Evolutionary conservation across 805 yeast genomes (phyloP).

Genomic region (Wickerhamomyces hampshirensis): DNA sequence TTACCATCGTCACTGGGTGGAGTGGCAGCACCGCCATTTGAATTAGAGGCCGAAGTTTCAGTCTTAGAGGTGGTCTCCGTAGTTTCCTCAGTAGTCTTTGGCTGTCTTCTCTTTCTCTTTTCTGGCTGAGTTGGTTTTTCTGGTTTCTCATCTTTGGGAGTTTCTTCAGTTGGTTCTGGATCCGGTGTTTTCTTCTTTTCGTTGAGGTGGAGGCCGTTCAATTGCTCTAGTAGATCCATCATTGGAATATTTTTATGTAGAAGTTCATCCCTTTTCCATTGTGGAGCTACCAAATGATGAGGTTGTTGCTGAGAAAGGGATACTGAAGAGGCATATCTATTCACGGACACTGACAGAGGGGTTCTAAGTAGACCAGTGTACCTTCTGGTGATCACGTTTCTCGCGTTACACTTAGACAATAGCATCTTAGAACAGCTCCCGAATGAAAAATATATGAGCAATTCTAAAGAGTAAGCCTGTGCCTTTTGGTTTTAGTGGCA

Average conservation of each 20-base stretch:
- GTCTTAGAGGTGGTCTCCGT: constrained; percentile 8
- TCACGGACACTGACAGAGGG: too few species aligned
- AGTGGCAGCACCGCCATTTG: constrained; percentile 14
- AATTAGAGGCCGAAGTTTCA: constrained; percentile 13
- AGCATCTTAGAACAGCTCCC: too few species aligned
- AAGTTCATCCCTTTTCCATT: background rate
- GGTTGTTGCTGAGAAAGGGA: too few species aligned
- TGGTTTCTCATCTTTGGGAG: constrained; percentile 7
- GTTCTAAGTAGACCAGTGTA: too few species aligned
- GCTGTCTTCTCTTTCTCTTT: constrained; percentile 26
- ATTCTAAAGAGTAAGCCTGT: too few species aligned
- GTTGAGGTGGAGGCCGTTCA: constrained; percentile 20
- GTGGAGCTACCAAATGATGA: too few species aligned
- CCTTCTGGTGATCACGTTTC: too few species aligned
- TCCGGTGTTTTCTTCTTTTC: constrained; percentile 5
- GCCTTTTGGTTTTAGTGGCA: too few species aligned
- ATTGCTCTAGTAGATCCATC: constrained; percentile 19
- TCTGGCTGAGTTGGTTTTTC: constrained; percentile 7
- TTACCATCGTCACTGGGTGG: constrained; percentile 12
- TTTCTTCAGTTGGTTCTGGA: background rate
- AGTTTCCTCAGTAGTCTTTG: constrained; percentile 19
- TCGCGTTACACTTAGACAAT: too few species aligned
- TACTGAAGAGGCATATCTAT: too few species aligned
- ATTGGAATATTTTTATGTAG: constrained; percentile 10
- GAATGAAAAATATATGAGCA: too few species aligned